Evolutionary conservation across 768 basidiomycete genomes (phyloP), one percentile per base, ranked within the genome.

Genomic region (Leccinum variicolor): DNA sequence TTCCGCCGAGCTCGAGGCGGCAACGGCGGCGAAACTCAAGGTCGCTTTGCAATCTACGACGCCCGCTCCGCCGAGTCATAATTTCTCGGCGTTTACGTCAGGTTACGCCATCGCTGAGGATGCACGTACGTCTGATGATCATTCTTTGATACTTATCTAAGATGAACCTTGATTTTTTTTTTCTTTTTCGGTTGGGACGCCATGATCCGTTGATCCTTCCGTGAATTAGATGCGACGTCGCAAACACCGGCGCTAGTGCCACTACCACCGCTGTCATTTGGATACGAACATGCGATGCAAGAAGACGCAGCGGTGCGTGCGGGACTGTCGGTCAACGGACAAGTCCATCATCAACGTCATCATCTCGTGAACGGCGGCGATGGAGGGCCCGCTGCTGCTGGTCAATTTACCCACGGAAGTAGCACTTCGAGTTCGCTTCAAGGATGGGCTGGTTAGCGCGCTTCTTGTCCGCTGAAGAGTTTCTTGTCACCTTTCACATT

Each of bases 1-100:
- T 25, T 72, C 68, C 2, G 54, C 69, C 2, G 71, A 71, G n/a
- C 60, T 68, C 6, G 70, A 70, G 55, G 70, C 69, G 15, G 70
- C 55, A 0, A 67, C 70, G 3, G 65, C 70, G 5, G 70, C 70
- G 21, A 72, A 62, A 13, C 54, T 72, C 11, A 59, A 71, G 21
- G 69, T 67, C 1, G 69, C 51, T 1, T 31, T 71, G 19, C 70
- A 71, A 48, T 41, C 41, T 10, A 60, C 64, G 0, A 49, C 65
- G 8, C 50, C 65, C 2, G n/a, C 53, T 28, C 21, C 57, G 23
- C 23, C 53, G 11, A 64, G 36, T 65, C 55, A 23, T 53, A 63
- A 10, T 41, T 41, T 41, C 13, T 34, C 67, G 21, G 45, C 47
- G 46, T 64, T 69, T 62, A 68, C 65, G 54, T 62, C 69, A 64